These are phyloP conservation scores for Tylopilus sp. DNA, from an alignment of 768 basidiomycete species.

Conservation along the genomic window DNA sequence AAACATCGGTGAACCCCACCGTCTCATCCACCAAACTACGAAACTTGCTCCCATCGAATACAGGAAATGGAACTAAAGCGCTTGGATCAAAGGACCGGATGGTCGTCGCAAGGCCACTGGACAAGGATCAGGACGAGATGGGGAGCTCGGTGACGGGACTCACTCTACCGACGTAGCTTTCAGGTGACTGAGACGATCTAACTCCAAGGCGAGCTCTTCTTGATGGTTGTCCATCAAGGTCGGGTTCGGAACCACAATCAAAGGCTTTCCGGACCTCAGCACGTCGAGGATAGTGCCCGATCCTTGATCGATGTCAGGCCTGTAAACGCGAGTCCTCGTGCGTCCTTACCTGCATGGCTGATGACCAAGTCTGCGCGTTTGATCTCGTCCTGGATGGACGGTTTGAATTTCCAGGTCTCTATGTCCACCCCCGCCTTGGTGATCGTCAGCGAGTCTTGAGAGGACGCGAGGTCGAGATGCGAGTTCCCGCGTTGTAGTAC, in stretches of 20 bases:
- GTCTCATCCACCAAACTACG: slow-evolving; percentile 66
- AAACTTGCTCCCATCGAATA: slow-evolving; percentile 66
- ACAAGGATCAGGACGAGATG: slow-evolving; percentile 6
- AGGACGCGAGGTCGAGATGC: slow-evolving; percentile 31
- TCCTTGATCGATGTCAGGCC: slow-evolving; percentile 44
- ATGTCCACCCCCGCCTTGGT: slow-evolving; percentile 46
- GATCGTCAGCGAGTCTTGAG: slow-evolving; percentile 12
- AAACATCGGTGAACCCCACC: slow-evolving; percentile 62
- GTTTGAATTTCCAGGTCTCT: slow-evolving; percentile 71
- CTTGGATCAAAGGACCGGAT: slow-evolving; percentile 49
- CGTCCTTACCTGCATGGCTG: slow-evolving; percentile 82
- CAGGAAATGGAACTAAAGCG: slow-evolving; percentile 56
- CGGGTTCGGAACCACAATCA: slow-evolving; percentile 88
- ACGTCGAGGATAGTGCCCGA: slow-evolving; percentile 94
- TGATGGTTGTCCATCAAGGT: slow-evolving; percentile 93
- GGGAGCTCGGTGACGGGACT: slow-evolving; percentile 23
- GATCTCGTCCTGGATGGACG: slow-evolving; percentile 65
- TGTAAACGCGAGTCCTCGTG: not conserved
- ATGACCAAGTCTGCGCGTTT: slow-evolving; percentile 74
- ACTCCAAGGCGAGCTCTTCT: slow-evolving; percentile 73
- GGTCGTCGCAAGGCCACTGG: slow-evolving; percentile 52
- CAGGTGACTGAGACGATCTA: slow-evolving; percentile 58
- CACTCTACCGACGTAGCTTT: slow-evolving; percentile 56
- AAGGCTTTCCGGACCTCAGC: slow-evolving; percentile 64
- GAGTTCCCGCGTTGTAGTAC: slow-evolving; percentile 81